Percentiles rank a stretch among this genome's conserved stretches.
Evolutionary conservation across 2,329 filamentous ascomycete species (phyloP).

Genomic region (Elsinoe australis): DNA sequence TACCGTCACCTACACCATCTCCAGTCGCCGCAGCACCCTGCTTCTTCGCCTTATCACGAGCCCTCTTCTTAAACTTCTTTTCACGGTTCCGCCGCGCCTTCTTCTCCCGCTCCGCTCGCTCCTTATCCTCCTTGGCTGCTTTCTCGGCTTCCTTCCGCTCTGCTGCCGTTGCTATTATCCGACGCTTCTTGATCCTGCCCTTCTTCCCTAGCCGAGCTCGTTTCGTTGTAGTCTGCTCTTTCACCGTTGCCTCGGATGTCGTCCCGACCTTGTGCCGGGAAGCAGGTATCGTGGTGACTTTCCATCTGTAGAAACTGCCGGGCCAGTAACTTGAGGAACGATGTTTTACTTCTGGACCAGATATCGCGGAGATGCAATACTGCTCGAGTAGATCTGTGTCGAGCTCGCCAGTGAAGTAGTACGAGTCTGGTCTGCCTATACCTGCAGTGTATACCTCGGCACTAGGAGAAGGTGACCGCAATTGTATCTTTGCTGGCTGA

Average conservation of each 20-base stretch:
- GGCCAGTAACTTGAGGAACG: slow-evolving; percentile 21
- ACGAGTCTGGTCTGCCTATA: slow-evolving; percentile 18
- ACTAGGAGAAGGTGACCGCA: slow-evolving; percentile 23
- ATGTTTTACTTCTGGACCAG: slow-evolving; percentile 22
- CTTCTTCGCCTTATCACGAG: slow-evolving; percentile 31
- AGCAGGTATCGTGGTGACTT: slow-evolving; percentile 22
- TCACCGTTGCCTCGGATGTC: neutral
- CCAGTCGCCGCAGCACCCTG: neutral
- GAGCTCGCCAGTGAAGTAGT: slow-evolving; percentile 22
- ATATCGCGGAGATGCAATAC: slow-evolving; percentile 21
- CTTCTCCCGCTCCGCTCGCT: slow-evolving; percentile 29
- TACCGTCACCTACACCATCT: neutral
- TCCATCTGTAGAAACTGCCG: slow-evolving; percentile 25
- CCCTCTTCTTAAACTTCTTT: slow-evolving; percentile 32
- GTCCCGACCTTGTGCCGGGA: slow-evolving; percentile 15
- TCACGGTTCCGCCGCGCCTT: slow-evolving; percentile 29
- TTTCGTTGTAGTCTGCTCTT: slow-evolving; percentile 19
- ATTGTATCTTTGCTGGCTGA: slow-evolving; percentile 21
- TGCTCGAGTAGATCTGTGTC: slow-evolving; percentile 12
- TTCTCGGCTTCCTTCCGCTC: slow-evolving; percentile 23
- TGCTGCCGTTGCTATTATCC: neutral
- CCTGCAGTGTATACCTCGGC: slow-evolving; percentile 20
- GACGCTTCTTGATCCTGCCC: slow-evolving; percentile 25
- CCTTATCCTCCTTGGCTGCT: slow-evolving; percentile 26
- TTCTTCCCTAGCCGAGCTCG: slow-evolving; percentile 29